A percentile compares a stretch with the other conserved stretches of the same genome.
phyloP scores from a whole-genome alignment of 2,329 filamentous ascomycete genomes.

The Beauveria sp. region DNA sequence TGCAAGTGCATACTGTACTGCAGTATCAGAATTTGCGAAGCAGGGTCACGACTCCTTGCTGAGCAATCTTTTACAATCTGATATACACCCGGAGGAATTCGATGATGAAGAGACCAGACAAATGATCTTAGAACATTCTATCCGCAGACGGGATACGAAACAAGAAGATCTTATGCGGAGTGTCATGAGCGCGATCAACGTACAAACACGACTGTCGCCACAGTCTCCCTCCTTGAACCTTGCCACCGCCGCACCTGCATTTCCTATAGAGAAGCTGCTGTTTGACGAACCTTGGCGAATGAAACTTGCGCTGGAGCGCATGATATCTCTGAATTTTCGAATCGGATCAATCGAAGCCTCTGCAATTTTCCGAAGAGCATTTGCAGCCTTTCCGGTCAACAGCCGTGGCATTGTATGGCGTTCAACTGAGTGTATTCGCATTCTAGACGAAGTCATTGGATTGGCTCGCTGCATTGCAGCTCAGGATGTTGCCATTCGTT shows the following conservation, averaged over 20 bases:
- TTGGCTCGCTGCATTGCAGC: not conserved
- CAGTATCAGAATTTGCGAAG: conserved; percentile 56
- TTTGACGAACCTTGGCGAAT: conserved; percentile 3
- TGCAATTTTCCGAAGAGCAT: conserved; percentile 2
- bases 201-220: conserved; percentile 12
- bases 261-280: not conserved
- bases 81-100: conserved; percentile 50
- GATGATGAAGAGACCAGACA: conserved; percentile 36
- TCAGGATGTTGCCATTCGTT: conserved; percentile 27
- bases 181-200: conserved; percentile 26
- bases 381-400: not conserved
- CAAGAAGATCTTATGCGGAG: conserved; percentile 37
- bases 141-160: conserved; percentile 27
- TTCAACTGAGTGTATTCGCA: not conserved
- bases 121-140: conserved; percentile 28
- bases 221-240: conserved; percentile 6
- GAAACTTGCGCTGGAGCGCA: conserved; percentile 3
- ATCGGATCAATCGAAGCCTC: not conserved
- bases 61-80: conserved; percentile 39
- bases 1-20: conserved; percentile 55
- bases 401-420: not conserved
- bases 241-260: not conserved
- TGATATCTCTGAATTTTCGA: not conserved
- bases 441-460: conserved; percentile 4
- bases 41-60: conserved; percentile 46